Evolutionary conservation across 805 yeast genomes (phyloP).

Genomic region (Candida insectorum): DNA sequence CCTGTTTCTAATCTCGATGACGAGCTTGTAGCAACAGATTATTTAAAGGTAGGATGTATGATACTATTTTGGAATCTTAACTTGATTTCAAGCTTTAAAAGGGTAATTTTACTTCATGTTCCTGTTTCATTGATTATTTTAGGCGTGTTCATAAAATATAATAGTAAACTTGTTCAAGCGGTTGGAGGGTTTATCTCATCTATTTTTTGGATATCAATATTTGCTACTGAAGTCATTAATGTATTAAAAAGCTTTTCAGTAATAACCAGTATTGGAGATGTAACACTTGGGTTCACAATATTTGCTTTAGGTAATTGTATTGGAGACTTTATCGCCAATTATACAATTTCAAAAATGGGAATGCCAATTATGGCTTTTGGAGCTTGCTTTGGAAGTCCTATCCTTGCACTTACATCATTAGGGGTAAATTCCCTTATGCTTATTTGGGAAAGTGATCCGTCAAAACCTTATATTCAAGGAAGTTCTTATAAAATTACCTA

Average conservation of each 20-base stretch:
- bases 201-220: conserved; percentile 62
- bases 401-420: conserved; percentile 75
- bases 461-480: conserved; percentile 2
- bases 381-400: conserved; percentile 93
- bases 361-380: conserved; percentile 89
- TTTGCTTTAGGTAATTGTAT: conserved; percentile 91
- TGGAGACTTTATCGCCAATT: conserved; percentile 84
- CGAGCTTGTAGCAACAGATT: conserved; percentile 2
- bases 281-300: conserved; percentile 79
- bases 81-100: conserved; percentile 1
- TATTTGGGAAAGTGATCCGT: conserved; percentile 8
- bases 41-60: not conserved
- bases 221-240: conserved; percentile 69
- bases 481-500: conserved; percentile 11
- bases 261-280: conserved; percentile 63
- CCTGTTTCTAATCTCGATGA: conserved; percentile 5
- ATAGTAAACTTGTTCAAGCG: conserved; percentile 19
- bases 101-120: conserved; percentile 3
- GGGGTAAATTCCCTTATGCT: conserved; percentile 64
- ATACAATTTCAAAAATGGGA: conserved; percentile 77
- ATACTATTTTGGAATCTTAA: conserved; percentile 3
- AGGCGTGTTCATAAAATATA: conserved; percentile 9
- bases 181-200: conserved; percentile 63
- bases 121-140: conserved; percentile 4
- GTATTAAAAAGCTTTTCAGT: conserved; percentile 60